Base-by-base conservation (phyloP, 306 rosid species). In the Mucuna pruriens region DNA sequence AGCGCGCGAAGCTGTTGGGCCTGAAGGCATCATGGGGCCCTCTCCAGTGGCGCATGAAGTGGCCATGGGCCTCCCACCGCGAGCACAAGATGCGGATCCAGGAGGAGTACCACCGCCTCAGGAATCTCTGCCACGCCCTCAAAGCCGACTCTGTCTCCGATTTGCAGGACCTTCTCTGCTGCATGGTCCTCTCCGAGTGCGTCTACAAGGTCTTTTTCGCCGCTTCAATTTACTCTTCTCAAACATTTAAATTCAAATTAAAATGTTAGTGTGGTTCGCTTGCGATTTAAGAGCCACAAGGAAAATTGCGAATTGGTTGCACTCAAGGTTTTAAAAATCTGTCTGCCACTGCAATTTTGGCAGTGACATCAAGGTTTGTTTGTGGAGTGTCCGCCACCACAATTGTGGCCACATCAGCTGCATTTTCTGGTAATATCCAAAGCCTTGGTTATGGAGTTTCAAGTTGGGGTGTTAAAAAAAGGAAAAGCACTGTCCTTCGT, bases 111-210 rank as follows among this genome's bases (percentile, higher is more conserved):
- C 90, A 88, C 75, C 93, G 92, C 4, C 89, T 93, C 52, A 78
- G 80, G 72, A 90, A 78, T 67, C 93, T 95, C 82, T 92, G 97
- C 60, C 79, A 26, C 29, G 91, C 97, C 4, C 79, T 93, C 62
- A 92, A 88, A 85, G 92, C 92, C 2, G 97, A 93, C 9, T 90
- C 99, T 1, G 33, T 93, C 11, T 71, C 96, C 19, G 99, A 95
- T 48, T 85, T 95, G 86, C 99, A 90, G 85, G 99, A 93, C 74
- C 90, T 95, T 54, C 91, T 95, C 20, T 87, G 97, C 74, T 92
- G 97, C 91, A 95, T 95, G 97, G 97, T 93, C 4, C 97, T 95
- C 61, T 89, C 98, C 39, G 98, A 95, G 55, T 93, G 97, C 83
- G 99, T 95, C 68, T 95, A 93, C 91, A 93, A 95, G 98, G 99